A percentile compares a stretch with the other conserved stretches of the same genome.
Conservation (phyloP, 1,284 basidiomycete genomes). For the Sanghuangporus weigelae region DNA sequence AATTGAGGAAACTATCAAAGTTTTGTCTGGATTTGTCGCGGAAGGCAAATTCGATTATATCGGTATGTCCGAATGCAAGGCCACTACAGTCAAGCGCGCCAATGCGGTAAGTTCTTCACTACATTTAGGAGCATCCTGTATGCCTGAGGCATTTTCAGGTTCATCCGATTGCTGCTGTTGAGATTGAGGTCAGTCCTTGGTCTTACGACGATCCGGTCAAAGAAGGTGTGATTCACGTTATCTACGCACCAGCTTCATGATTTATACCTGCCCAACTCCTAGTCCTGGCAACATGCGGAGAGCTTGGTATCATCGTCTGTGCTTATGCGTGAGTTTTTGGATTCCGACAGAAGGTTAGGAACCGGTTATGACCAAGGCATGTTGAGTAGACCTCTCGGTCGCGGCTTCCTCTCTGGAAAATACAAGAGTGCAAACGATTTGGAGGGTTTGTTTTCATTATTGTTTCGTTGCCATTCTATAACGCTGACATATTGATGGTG, state of each 20-base stretch:
- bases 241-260: not conserved
- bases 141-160: conserved; percentile 28
- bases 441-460: conserved; percentile 25
- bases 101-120: conserved; percentile 27
- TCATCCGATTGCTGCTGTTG: conserved; percentile 41
- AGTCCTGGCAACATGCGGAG: conserved; percentile 36
- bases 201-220: conserved; percentile 39
- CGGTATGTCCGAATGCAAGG: conserved; percentile 43
- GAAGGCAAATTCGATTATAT: conserved; percentile 44
- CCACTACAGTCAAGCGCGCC: conserved; percentile 40
- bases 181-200: conserved; percentile 52
- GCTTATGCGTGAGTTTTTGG: conserved; percentile 42
- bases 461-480: not conserved
- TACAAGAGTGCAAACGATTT: conserved; percentile 47
- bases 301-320: conserved; percentile 46
- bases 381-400: conserved; percentile 44
- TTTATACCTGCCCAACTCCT: conserved; percentile 24
- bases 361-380: not conserved
- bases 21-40: conserved; percentile 26
- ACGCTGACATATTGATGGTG: conserved; percentile 1
- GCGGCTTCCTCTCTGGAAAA: conserved; percentile 52
- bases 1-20: conserved; percentile 32
- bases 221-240: conserved; percentile 26
- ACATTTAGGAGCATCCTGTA: not conserved
- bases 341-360: not conserved